phyloP scores from a whole-genome alignment of 2,329 filamentous ascomycete genomes.

The Cryphonectria parasitica region DNA sequence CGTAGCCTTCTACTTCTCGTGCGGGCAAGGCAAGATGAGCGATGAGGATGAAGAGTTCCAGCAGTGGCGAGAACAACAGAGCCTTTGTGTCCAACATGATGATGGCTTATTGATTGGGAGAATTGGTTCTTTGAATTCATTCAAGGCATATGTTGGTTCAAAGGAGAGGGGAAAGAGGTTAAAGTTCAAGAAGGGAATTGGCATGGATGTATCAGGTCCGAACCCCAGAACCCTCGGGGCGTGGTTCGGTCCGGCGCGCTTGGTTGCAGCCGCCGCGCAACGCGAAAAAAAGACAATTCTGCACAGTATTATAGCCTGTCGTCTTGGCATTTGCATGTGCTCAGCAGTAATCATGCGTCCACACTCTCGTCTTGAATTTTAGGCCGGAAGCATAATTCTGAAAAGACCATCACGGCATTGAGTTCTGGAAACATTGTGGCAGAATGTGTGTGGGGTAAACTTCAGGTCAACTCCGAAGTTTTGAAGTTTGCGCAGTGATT shows the following conservation, averaged over 20 bases:
- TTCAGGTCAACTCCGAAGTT: not conserved
- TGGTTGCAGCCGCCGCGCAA: not conserved
- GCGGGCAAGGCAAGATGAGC: slow-evolving; percentile 23
- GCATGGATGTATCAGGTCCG: not conserved
- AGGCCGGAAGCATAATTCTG: not conserved
- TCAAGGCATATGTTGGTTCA: not conserved
- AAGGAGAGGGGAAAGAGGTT: not conserved
- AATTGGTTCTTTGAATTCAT: too few relatives aligned
- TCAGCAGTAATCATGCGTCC: too few relatives aligned
- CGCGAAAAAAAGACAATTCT: not conserved
- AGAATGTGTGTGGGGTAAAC: not conserved
- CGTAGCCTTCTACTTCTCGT: slow-evolving; percentile 19
- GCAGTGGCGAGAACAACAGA: slow-evolving; percentile 20
- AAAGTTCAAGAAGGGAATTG: not conserved
- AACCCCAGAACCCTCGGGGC: too few relatives aligned
- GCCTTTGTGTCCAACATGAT: slow-evolving; percentile 11
- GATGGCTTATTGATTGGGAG: not conserved
- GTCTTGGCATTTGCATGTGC: not conserved
- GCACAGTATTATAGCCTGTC: not conserved
- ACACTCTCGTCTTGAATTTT: not conserved
- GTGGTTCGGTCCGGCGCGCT: not conserved
- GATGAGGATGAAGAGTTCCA: slow-evolving; percentile 23
- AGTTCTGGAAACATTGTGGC: not conserved
- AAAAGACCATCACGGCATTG: not conserved
- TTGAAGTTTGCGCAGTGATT: not conserved